These are phyloP conservation scores for Coemansia sp. DNA, from an alignment of 371 early-diverging fungal genomes.

Conservation along the genomic window DNA sequence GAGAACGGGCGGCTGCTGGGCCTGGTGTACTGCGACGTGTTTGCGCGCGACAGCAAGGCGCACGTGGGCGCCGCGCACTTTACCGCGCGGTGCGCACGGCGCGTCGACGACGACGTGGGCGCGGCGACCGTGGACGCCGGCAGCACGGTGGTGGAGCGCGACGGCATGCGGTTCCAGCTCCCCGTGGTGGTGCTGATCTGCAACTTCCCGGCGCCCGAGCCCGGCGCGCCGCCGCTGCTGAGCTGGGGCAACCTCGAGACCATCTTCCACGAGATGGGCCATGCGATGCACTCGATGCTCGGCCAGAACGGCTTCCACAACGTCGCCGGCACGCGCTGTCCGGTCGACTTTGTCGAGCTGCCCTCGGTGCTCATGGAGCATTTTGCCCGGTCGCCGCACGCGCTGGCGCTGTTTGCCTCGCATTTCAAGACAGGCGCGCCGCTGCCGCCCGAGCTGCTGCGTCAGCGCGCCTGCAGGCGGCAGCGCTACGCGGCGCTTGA, in stretches of 20 bases:
- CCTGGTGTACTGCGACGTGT: slow-evolving; percentile 91
- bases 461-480: slow-evolving; percentile 56
- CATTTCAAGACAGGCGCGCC: slow-evolving; percentile 65
- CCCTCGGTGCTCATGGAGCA: slow-evolving; percentile 95
- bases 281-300: slow-evolving; percentile 97
- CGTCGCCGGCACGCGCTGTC: slow-evolving; percentile 90
- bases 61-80: slow-evolving; percentile 91
- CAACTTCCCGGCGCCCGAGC: slow-evolving; percentile 59
- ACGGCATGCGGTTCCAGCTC: slow-evolving; percentile 57
- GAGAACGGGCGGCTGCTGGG: slow-evolving; percentile 83
- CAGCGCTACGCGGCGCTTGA: slow-evolving; percentile 69
- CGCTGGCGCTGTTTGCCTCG: slow-evolving; percentile 67
- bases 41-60: slow-evolving; percentile 68
- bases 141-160: slow-evolving; percentile 42
- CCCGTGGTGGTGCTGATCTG: slow-evolving; percentile 79
- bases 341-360: slow-evolving; percentile 95
- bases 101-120: slow-evolving; percentile 72
- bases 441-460: slow-evolving; percentile 54
- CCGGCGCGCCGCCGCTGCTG: slow-evolving; percentile 56
- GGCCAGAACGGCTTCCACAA: slow-evolving; percentile 94
- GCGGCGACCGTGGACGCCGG: slow-evolving; percentile 8
- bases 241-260: slow-evolving; percentile 83
- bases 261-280: slow-evolving; percentile 98
- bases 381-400: slow-evolving; percentile 74
- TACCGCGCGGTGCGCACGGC: slow-evolving; percentile 86